Base-by-base conservation (phyloP, 73 alveolate species). In the Effrenium voratum region DNA sequence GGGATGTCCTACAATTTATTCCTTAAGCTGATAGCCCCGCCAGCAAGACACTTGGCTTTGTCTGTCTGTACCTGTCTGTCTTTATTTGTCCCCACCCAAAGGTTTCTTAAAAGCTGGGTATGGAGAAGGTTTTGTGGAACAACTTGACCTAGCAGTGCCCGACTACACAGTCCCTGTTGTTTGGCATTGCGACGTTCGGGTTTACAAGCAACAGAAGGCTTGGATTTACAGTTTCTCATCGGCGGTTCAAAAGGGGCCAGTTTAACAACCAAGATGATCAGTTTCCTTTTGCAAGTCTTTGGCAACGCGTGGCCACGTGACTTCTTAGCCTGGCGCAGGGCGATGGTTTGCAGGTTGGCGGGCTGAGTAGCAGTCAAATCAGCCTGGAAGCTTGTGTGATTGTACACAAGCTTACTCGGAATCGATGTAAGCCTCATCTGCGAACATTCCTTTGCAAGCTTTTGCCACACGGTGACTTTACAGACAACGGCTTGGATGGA, bases 361-460 rank as follows among this genome's bases (percentile, higher is more conserved):
- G 36, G 28, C 59, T 84, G 52, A 38, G 55, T 45, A 22, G 93
- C 63, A 1, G 52, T 34, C 45, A 84, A 84, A 34, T 44, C 55
- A 3, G 93, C 13, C 44, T 52, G 43, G 93, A 84, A 41, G 93
- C 93, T 3, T 57, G 93, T 15, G 81, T 2, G 44, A n/a, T 32
- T 15, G 44, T 84, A 5, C 93, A 84, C 93, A 84, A 84, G 59
- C 1, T 57, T 41, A 41, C 38, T 12, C 36, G 93, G 26, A 36
- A 40, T 68, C 57, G 60, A 44, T 46, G 24, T 59, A 44, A 84
- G 57, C 49, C 2, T 1, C 19, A 84, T 84, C 12, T 84, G 93
- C 44, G 93, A 84, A 43, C 93, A 84, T 38, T 84, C 81, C 44
- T 19, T 68, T 4, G 93, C 93, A 52, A 32, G 41, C 28, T 38